Percentiles rank a stretch among this genome's conserved stretches.
These are phyloP conservation scores for Saitozyma sp. DNA, from an alignment of 768 basidiomycete genomes.

Conservation along the genomic window DNA sequence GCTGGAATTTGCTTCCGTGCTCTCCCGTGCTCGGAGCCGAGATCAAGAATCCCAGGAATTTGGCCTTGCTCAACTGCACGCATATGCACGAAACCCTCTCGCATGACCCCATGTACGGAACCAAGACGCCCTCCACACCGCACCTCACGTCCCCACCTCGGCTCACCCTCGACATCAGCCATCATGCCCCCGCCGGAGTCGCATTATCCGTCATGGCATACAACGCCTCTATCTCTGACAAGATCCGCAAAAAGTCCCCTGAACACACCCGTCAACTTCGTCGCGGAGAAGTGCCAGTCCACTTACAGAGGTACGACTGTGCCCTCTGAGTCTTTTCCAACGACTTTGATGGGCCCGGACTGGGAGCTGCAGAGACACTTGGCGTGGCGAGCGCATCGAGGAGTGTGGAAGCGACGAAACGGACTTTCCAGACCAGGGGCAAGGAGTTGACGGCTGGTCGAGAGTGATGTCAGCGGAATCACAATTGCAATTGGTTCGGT, in stretches of 20 bases:
- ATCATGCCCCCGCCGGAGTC: background rate
- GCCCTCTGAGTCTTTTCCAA: slow-evolving; percentile 79
- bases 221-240: slow-evolving; percentile 88
- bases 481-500: no score
- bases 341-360: slow-evolving; percentile 59
- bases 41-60: no score
- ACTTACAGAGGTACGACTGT: slow-evolving; percentile 79
- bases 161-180: background rate
- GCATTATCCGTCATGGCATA: slow-evolving; percentile 59
- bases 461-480: no score
- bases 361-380: background rate
- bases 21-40: no score
- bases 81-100: no score
- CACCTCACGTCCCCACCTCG: no score
- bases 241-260: slow-evolving; percentile 91
- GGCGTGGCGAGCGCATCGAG: slow-evolving; percentile 71
- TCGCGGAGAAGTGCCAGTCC: slow-evolving; percentile 4
- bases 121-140: no score
- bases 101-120: no score
- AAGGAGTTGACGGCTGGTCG: slow-evolving; percentile 41
- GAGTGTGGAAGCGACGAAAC: slow-evolving; percentile 86
- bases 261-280: slow-evolving; percentile 13
- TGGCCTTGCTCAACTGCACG: no score
- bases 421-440: slow-evolving; percentile 74
- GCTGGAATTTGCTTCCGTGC: no score